A percentile compares a stretch with the other conserved stretches of the same genome.
Conservation (phyloP, 2,329 filamentous ascomycete species). For the Rhinocladiella mackenziei region DNA sequence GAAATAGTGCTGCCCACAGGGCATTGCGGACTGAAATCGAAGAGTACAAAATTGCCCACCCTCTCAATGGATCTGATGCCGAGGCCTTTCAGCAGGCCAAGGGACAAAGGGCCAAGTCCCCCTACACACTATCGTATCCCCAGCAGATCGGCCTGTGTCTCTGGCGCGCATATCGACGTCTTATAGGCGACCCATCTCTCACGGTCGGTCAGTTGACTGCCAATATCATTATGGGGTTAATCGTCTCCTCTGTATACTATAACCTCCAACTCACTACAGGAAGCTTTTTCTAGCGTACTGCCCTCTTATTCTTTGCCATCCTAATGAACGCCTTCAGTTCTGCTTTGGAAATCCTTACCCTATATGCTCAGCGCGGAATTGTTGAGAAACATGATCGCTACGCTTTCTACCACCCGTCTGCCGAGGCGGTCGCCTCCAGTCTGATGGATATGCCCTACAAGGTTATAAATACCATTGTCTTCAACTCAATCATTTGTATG, state of each 20-base stretch:
- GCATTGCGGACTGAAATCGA: constrained; percentile 10
- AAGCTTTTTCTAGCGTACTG: constrained; percentile 75
- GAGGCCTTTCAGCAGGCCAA: constrained; percentile 12
- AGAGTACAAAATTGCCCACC: constrained; percentile 9
- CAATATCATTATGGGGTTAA: constrained; percentile 71
- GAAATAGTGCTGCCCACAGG: constrained; percentile 35
- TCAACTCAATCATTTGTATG: constrained; percentile 76
- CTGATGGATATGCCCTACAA: constrained; percentile 81
- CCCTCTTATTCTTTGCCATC: constrained; percentile 81
- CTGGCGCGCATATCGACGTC: constrained; percentile 72
- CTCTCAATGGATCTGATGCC: constrained; percentile 8
- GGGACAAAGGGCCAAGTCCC: constrained; percentile 43
- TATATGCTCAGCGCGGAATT: constrained; percentile 85
- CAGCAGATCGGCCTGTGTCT: constrained; percentile 76
- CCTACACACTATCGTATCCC: constrained; percentile 53
- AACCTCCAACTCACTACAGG: constrained; percentile 62
- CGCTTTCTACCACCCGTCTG: constrained; percentile 82
- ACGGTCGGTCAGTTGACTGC: constrained; percentile 62
- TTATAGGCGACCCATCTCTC: constrained; percentile 71
- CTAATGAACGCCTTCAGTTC: constrained; percentile 68
- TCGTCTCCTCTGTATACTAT: constrained; percentile 78
- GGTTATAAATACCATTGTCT: constrained; percentile 64
- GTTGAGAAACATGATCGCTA: constrained; percentile 87
- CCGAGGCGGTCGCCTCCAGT: constrained; percentile 84
- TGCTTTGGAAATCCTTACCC: constrained; percentile 44